Base-by-base conservation (phyloP, 139 green algal species). In the Trebouxia sp. region DNA sequence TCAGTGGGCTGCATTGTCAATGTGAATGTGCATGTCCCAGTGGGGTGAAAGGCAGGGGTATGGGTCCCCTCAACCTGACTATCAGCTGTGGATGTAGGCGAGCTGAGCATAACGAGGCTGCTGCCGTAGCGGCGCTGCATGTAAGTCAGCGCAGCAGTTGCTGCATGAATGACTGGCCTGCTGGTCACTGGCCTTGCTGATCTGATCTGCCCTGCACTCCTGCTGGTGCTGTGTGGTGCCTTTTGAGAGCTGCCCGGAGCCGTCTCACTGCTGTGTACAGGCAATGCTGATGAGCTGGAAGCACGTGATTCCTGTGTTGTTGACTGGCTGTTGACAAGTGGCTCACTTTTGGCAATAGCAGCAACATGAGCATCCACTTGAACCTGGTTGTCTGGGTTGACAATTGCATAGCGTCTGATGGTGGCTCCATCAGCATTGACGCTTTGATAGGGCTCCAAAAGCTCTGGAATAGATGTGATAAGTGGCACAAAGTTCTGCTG, bases 381-480 rank as follows among this genome's bases (percentile, higher is more conserved):
- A 28, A 80, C 75, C 75, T 80, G 47, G 22, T 80, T 43, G 65
- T 72, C 48, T 42, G 56, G 51, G 48, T 83, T 45, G 7, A 76
- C 37, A 42, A 89, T 77, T 5, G 85, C 80, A 56, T 82, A 88
- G 6, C 85, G 80, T 67, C 85, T 70, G 15, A 87, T 76, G 10
- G 85, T 88, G n/a, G 83, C 83, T 8, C 85, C 85, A 11, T 58
- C 65, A 48, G 69, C 38, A 51, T 89, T 79, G 47, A 82, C 58
- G 1, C 66, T 58, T 62, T 86, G 66, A 42, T 89, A 89, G 20
- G 80, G 47, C 80, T 89, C 85, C 39, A 89, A 15, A 11, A 82
- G 43, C 24, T 85, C 42, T 30, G 83, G 83, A 14, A 88, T 37
- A 37, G 65, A 43, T 14, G 38, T 80, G 11, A 89, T 51, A 6